Base-by-base conservation (phyloP, 768 basidiomycete genomes). In the Chiua virens region DNA sequence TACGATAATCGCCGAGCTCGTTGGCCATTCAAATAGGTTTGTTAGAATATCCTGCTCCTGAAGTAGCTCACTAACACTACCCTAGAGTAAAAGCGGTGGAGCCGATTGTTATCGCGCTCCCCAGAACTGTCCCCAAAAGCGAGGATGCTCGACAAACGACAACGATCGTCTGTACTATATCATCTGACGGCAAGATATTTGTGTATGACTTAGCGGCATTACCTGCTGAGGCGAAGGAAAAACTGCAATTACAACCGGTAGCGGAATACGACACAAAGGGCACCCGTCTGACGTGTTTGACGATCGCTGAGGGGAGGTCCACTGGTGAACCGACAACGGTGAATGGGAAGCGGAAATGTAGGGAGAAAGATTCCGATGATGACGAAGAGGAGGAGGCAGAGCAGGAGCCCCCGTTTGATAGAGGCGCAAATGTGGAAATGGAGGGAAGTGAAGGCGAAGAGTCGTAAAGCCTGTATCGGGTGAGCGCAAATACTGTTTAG, bases 1-100 rank as follows among this genome's bases (percentile, higher is more conserved):
- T 1, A 74, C 62, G 8, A 68, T 92, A n/a, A 72, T 89, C 23
- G 90, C 88, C 6, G 73, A 82, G 49, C 73, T 95, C 70, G 67
- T 81, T 0, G 96, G 97, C 0, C 96, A 98, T 63, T 70, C 75
- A 14, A 97, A 96, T 69, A 82, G 96, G 96, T 94, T 20, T 4
- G 56, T 47, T 22, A 30, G 13, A 13, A 50, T n/a, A 34, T 32
- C 10, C 10, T 4, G 5, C 47, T 3, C 34, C 1, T 20, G 15
- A n/a, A 35, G 30, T 30, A 21, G 15, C 45, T 60, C 38, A 52
- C 18, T 34, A 7, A 52, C 43, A 27, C 36, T 15, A 34, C 22
- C 14, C 60, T 28, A 94, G 92, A 18, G 86, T 95, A 36, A 96
- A 95, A 71, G 85, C 87, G 0, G 71, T 95, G 3, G 82, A 88